phyloP scores from a whole-genome alignment of 441 rosid genomes.

The Manihot esculenta region DNA sequence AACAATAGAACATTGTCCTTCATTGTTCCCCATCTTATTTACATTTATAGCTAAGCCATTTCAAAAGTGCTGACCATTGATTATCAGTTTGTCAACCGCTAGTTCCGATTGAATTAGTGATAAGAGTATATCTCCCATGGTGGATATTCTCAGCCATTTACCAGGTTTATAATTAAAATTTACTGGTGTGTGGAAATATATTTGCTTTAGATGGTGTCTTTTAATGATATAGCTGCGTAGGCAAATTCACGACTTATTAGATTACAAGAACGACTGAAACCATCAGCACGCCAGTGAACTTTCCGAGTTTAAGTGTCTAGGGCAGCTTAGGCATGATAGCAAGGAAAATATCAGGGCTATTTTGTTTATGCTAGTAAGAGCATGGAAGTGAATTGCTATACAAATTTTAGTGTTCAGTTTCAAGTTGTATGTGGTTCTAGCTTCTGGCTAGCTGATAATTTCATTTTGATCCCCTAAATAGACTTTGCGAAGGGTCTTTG shows the following conservation, averaged over 20 bases:
- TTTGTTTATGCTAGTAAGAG: not conserved
- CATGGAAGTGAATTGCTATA: not conserved
- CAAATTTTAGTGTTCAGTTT: not conserved
- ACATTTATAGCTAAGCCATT: constrained; percentile 8
- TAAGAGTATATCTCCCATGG: too few species aligned
- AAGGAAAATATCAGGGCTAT: not conserved
- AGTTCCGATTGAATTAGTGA: too few species aligned
- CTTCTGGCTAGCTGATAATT: not conserved
- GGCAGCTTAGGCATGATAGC: not conserved
- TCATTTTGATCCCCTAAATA: not conserved
- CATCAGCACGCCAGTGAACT: not conserved
- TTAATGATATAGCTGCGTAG: not conserved
- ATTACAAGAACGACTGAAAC: not conserved
- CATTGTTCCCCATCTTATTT: not conserved
- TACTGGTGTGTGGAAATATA: not conserved
- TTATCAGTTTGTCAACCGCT: too few species aligned
- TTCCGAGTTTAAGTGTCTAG: not conserved
- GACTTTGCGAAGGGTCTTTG: too few species aligned
- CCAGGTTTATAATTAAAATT: not conserved
- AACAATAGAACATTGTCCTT: not conserved
- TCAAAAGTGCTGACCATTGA: not conserved
- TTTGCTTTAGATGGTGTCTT: not conserved
- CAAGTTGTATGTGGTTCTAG: not conserved
- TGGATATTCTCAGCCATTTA: not conserved
- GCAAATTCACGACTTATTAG: not conserved